Base-by-base conservation (phyloP, 1,284 basidiomycete genomes). In the Naganishia liquefaciens region DNA sequence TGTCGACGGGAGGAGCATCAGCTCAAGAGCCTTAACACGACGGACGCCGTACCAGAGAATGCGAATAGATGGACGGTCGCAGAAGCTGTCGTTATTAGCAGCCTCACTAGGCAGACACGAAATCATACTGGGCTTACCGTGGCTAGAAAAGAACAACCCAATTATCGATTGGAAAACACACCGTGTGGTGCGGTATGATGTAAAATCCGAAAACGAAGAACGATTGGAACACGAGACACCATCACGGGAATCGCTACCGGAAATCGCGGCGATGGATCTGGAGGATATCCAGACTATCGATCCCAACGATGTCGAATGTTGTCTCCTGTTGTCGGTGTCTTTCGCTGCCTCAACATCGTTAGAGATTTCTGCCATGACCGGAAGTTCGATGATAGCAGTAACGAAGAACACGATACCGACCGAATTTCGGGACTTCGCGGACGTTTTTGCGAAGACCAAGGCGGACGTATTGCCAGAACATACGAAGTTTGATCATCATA, bases 391-490 rank as follows among this genome's bases (percentile, higher is more conserved):
- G 6, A 25, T 25, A 33, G 2, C 10, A 9, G 28, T 3, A 5
- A 10, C 17, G 30, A 5, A 37, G 4, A 28, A 46, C 19, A 40
- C 40, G 23, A 53, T 69, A 25, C 68, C 68, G 2, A 23, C 37
- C n/a, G 61, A 68, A n/a, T 70, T 61, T 52, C 65, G 70, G 13
- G 27, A 51, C 9, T 65, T 63, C 46, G 25, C 44, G 5, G 53
- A 62, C 37, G 71, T 74, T 13, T 79, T 79, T 60, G 68, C 68
- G 6, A 73, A 72, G 13, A 52, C 65, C 2, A 60, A 73, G 33
- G 72, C 75, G 28, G 69, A 77, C 58, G 46, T 58, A 47, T 68
- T 77, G 5, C 74, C 76, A 4, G 62, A 65, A 4, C 75, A 77
- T 54, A 64, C 70, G 2, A 64, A 70, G 13, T 69, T 62, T 44